Evolutionary conservation across 2,329 filamentous ascomycete genomes (phyloP).

Genomic region (Penicillium verrucosum): DNA sequence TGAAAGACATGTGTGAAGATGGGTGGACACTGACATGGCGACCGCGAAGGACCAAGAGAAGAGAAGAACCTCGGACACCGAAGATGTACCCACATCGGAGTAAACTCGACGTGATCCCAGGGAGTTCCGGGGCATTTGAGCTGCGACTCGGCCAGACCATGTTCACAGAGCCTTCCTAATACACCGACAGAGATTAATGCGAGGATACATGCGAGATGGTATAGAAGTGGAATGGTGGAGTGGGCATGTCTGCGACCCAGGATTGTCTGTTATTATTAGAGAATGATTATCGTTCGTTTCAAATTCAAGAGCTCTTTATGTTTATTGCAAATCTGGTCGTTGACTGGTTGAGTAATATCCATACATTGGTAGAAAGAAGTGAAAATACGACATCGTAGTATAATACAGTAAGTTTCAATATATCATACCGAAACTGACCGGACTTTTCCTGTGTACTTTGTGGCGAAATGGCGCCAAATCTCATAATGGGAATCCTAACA

Average conservation of each 20-base stretch:
- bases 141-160: slow-evolving; percentile 1
- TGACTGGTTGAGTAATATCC: too few species aligned
- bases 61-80: not conserved
- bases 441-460: not conserved
- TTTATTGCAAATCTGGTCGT: not conserved
- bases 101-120: not conserved
- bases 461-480: slow-evolving; percentile 27
- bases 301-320: not conserved
- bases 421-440: too few species aligned
- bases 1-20: not conserved
- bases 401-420: too few species aligned
- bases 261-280: not conserved
- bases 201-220: not conserved
- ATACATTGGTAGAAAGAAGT: too few species aligned
- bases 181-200: not conserved
- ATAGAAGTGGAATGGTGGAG: not conserved
- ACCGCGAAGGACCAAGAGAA: not conserved
- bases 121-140: not conserved
- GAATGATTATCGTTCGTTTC: not conserved
- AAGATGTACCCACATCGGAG: not conserved
- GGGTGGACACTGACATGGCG: not conserved
- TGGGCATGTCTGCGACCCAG: not conserved
- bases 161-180: not conserved
- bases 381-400: too few species aligned
- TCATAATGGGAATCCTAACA: slow-evolving; percentile 12